Evolutionary conservation across 768 basidiomycete genomes (phyloP).

Genomic region (Mycena alexandri): DNA sequence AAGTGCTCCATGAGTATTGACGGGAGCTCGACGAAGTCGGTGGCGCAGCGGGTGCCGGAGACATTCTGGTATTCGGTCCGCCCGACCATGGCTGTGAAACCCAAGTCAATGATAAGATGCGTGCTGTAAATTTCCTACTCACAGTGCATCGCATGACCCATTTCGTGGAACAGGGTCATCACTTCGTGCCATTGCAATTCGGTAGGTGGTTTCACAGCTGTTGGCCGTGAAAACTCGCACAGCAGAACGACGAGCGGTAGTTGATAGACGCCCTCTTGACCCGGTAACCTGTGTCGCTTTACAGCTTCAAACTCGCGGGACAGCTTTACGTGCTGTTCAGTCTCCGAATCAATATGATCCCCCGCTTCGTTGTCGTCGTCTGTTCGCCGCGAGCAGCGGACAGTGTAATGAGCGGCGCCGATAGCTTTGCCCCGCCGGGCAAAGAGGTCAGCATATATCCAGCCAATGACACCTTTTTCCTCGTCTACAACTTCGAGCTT

Average conservation of each 20-base stretch:
- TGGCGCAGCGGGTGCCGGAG: conserved; percentile 96
- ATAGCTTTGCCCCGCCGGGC: conserved; percentile 85
- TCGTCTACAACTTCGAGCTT: conserved; percentile 96
- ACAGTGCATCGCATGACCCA: conserved; percentile 99
- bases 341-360: conserved; percentile 64
- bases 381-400: conserved; percentile 91
- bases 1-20: conserved; percentile 99
- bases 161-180: conserved; percentile 95
- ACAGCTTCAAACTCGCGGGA: conserved; percentile 75
- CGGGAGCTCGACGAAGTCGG: conserved; percentile 97
- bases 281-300: conserved; percentile 70
- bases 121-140: conserved; percentile 50
- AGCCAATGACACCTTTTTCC: conserved; percentile 86
- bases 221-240: conserved; percentile 85
- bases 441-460: conserved; percentile 96
- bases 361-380: conserved; percentile 89
- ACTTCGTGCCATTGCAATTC: conserved; percentile 94
- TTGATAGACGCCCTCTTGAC: conserved; percentile 81
- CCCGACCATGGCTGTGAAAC: conserved; percentile 92
- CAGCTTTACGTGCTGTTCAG: conserved; percentile 56
- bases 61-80: conserved; percentile 98
- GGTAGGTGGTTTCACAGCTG: conserved; percentile 72
- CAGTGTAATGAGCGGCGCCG: conserved; percentile 97
- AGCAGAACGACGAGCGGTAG: conserved; percentile 92
- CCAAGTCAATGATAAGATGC: conserved; percentile 15